Conservation (phyloP, 148 eudicot genomes). For the Mesembryanthemum crystallinum region DNA sequence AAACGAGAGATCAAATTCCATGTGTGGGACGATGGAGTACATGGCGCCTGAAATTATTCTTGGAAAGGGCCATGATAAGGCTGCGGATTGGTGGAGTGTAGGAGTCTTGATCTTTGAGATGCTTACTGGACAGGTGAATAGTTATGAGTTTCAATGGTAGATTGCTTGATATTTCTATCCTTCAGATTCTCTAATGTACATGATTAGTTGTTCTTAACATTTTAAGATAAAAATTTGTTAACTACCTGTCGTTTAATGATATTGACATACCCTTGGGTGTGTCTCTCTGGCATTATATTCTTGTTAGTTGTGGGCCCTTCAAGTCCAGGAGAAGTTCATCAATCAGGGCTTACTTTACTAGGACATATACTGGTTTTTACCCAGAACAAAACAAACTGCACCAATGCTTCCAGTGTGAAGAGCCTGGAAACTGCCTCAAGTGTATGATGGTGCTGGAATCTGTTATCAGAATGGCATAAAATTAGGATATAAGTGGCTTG, state of each 20-base stretch:
- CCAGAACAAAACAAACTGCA: too few species aligned
- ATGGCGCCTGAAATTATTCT: conserved; percentile 90
- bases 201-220: neutral
- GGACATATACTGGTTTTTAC: too few species aligned
- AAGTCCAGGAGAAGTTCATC: too few species aligned
- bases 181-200: neutral
- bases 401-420: too few species aligned
- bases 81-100: conserved; percentile 98
- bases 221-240: neutral
- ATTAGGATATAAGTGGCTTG: too few species aligned
- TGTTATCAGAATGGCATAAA: too few species aligned
- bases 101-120: conserved; percentile 82
- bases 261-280: too few species aligned
- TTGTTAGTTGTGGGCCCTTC: too few species aligned
- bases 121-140: conserved; percentile 81
- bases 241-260: neutral
- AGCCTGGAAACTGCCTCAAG: too few species aligned
- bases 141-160: neutral
- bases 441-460: neutral
- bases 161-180: neutral
- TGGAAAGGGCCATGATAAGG: conserved; percentile 89
- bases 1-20: conserved; percentile 67
- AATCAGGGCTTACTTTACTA: too few species aligned
- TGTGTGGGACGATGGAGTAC: conserved; percentile 87
- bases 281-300: too few species aligned